Conservation (phyloP, 2,329 filamentous ascomycete species). For the Botrytis squamosa region DNA sequence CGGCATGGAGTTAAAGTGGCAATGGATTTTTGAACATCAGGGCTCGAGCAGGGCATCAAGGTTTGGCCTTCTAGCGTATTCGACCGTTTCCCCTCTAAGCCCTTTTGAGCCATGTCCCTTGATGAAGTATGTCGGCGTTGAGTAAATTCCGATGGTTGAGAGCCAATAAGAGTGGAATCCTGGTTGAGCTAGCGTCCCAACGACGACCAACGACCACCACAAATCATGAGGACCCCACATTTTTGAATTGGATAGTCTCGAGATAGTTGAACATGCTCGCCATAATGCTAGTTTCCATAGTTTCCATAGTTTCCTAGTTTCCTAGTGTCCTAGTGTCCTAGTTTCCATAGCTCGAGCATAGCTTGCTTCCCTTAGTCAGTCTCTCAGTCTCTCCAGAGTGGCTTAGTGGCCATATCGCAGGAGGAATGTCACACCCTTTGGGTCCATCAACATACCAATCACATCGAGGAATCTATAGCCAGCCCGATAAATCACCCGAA, state of each 20-base stretch:
- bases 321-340: too few relatives aligned
- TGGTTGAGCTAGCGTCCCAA: neutral
- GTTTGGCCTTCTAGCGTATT: neutral
- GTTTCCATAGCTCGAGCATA: too few relatives aligned
- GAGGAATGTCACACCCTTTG: neutral
- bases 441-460: neutral
- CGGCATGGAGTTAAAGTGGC: neutral
- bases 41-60: too few relatives aligned
- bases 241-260: neutral
- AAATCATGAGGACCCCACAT: neutral
- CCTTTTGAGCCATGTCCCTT: neutral
- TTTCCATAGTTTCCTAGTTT: neutral
- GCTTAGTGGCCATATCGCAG: neutral
- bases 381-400: neutral
- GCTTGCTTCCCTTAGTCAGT: neutral
- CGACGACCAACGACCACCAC: conserved; percentile 6
- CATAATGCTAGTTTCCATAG: neutral
- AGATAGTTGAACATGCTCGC: neutral
- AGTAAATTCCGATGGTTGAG: conserved; percentile 19
- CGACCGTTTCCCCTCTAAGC: neutral
- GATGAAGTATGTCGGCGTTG: conserved; percentile 4
- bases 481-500: neutral
- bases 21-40: neutral
- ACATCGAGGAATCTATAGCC: too few relatives aligned
- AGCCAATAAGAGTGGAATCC: neutral